Percentiles rank a stretch among this genome's conserved stretches.
Evolutionary conservation across 202 grass and related monocot species (phyloP).

Genomic region (Cymbopogon flexuosus): DNA sequence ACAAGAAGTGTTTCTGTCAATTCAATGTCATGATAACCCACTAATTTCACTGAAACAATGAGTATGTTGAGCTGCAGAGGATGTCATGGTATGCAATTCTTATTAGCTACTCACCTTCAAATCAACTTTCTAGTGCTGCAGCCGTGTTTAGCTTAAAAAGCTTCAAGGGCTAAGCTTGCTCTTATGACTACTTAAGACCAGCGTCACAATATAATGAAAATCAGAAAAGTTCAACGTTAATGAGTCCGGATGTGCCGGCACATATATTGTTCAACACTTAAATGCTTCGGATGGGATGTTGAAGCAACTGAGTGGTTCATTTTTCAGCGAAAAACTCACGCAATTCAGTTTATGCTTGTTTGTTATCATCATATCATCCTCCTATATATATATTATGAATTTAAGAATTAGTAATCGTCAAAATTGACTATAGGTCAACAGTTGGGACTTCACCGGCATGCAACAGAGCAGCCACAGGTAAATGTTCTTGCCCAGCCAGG

Average conservation of each 20-base stretch:
- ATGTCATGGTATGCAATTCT: not conserved
- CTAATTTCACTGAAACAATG: constrained; percentile 7
- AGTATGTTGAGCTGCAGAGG: not conserved
- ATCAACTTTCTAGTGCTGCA: not conserved
- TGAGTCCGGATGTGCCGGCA: not conserved
- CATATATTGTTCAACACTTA: not conserved
- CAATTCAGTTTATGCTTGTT: not conserved
- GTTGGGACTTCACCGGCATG: constrained; percentile 18
- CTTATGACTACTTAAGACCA: not conserved
- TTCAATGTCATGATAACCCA: constrained; percentile 18
- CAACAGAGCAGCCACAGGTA: not conserved
- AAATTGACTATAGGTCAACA: not conserved
- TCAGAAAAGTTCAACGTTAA: not conserved
- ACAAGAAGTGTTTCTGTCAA: constrained; percentile 11
- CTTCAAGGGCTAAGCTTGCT: not conserved
- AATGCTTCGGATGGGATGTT: constrained; percentile 17
- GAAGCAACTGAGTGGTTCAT: constrained; percentile 15
- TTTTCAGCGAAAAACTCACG: not conserved
- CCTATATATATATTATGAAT: not conserved
- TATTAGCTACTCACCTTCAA: not conserved
- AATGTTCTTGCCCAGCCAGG: not conserved
- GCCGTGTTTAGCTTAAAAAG: not conserved
- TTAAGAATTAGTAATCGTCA: not conserved
- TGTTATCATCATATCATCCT: not conserved
- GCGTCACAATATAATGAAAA: not conserved